A percentile compares a stretch with the other conserved stretches of the same genome.
phyloP scores from a whole-genome alignment of 1,284 basidiomycete species.

The Coriolopsis trogii region DNA sequence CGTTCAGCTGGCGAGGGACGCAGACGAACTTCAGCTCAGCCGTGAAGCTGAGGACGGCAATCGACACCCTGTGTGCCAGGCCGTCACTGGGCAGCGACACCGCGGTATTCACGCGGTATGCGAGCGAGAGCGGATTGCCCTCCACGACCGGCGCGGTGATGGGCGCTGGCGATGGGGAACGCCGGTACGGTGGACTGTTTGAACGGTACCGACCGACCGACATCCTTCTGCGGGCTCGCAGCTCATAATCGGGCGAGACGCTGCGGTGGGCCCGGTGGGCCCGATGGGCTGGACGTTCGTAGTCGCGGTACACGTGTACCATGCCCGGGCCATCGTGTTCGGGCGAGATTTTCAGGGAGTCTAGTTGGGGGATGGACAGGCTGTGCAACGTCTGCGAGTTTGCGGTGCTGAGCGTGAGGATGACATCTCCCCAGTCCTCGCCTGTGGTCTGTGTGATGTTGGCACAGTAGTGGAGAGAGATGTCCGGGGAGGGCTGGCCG shows the following conservation, averaged over 20 bases:
- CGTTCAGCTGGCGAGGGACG: slow-evolving; percentile 48
- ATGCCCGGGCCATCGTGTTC: too few relatives aligned
- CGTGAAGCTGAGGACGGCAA: slow-evolving; percentile 52
- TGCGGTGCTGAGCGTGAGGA: slow-evolving; percentile 57
- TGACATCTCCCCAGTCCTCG: slow-evolving; percentile 55
- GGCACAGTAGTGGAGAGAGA: slow-evolving; percentile 58
- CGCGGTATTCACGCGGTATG: slow-evolving; percentile 49
- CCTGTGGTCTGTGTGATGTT: slow-evolving; percentile 57
- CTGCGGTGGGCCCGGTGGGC: too few relatives aligned
- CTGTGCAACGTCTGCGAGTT: slow-evolving; percentile 12
- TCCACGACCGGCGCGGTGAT: neutral
- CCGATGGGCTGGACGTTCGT: too few relatives aligned
- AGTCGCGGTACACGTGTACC: too few relatives aligned
- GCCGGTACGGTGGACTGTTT: neutral
- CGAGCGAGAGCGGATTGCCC: slow-evolving; percentile 46
- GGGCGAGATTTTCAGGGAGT: slow-evolving; percentile 47
- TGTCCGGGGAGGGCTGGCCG: slow-evolving; percentile 44
- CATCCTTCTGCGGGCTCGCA: too few relatives aligned
- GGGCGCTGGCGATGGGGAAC: neutral
- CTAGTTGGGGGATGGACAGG: slow-evolving; percentile 2
- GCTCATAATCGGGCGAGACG: too few relatives aligned
- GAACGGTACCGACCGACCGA: neutral
- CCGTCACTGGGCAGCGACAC: slow-evolving; percentile 56
- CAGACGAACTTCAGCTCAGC: slow-evolving; percentile 50
- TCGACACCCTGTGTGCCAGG: slow-evolving; percentile 52